Percentiles rank a stretch among this genome's conserved stretches.
phyloP scores from a whole-genome alignment of 2,329 filamentous ascomycete genomes.

The Drechslera avenae region DNA sequence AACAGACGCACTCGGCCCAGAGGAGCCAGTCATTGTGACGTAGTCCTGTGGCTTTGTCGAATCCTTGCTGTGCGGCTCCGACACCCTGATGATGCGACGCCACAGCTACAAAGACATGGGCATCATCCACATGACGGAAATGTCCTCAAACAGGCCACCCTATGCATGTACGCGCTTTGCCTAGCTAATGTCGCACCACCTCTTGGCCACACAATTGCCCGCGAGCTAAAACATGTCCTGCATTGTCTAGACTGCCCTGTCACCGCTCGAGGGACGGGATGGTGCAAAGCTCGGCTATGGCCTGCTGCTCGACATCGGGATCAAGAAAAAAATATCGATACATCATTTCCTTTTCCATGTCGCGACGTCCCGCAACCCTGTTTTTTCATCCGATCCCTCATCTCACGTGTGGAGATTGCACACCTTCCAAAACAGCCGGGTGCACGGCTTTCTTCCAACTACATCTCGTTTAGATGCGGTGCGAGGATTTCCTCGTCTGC shows the following conservation, averaged over 20 bases:
- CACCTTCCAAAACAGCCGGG: no score
- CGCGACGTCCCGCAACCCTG: constrained; percentile 1
- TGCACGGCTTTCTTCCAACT: no score
- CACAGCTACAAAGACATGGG: constrained; percentile 7
- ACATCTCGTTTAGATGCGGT: not conserved
- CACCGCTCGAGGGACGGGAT: not conserved
- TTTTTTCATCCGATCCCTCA: not conserved
- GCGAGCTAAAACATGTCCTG: not conserved
- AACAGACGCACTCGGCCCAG: not conserved
- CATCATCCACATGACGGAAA: not conserved
- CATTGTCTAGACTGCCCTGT: not conserved
- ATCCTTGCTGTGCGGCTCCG: not conserved
- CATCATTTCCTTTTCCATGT: not conserved
- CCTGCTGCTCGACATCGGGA: constrained; percentile 1
- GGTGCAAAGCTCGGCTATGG: not conserved
- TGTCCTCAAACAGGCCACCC: constrained; percentile 7
- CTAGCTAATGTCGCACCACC: constrained; percentile 7
- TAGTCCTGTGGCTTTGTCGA: constrained; percentile 9
- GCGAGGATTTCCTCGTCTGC: not conserved
- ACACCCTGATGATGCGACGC: constrained; percentile 6
- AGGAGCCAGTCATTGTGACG: constrained; percentile 10
- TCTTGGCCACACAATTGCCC: constrained; percentile 1
- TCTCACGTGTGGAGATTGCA: not conserved
- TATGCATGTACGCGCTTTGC: not conserved
- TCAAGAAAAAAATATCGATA: not conserved